A percentile compares a stretch with the other conserved stretches of the same genome.
These are phyloP conservation scores for Eutrema yunnanense DNA, from an alignment of 345 rosid genomes.

Conservation along the genomic window DNA sequence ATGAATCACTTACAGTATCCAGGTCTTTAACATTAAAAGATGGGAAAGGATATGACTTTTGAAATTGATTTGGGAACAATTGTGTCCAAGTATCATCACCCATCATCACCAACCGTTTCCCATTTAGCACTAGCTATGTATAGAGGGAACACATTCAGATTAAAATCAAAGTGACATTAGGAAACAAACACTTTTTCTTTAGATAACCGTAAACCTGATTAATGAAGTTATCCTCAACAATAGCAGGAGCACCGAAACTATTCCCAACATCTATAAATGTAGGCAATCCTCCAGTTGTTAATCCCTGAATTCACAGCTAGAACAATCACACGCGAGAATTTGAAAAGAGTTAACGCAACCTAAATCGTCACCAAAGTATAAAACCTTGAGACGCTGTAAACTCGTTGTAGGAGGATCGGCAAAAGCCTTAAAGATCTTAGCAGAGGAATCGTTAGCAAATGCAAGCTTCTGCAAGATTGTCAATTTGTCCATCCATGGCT, in stretches of 20 bases:
- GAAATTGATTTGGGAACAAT: slow-evolving; percentile 84
- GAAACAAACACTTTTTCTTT: neutral
- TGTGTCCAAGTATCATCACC: slow-evolving; percentile 96
- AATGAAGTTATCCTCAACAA: slow-evolving; percentile 78
- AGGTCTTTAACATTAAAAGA: slow-evolving; percentile 95
- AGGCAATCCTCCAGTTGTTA: slow-evolving; percentile 92
- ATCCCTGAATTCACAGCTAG: slow-evolving; percentile 43
- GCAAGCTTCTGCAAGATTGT: slow-evolving; percentile 64
- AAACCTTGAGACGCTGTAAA: slow-evolving; percentile 84
- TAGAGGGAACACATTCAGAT: neutral
- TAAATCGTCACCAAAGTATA: neutral
- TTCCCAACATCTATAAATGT: slow-evolving; percentile 92
- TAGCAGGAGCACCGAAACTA: slow-evolving; percentile 94
- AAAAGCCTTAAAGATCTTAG: slow-evolving; percentile 83
- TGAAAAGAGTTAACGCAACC: neutral
- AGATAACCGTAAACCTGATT: slow-evolving; percentile 47
- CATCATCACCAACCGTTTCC: slow-evolving; percentile 87
- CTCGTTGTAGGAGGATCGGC: slow-evolving; percentile 99
- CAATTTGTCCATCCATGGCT: slow-evolving; percentile 93
- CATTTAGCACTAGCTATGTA: slow-evolving; percentile 60
- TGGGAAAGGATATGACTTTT: slow-evolving; percentile 79
- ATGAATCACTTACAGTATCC: slow-evolving; percentile 52
- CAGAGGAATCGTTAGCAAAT: slow-evolving; percentile 44
- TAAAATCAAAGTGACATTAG: neutral
- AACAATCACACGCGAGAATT: neutral